Evolutionary conservation across 805 yeast genomes (phyloP), one percentile per base, ranked within the genome.

Genomic region (Candida berthetii): DNA sequence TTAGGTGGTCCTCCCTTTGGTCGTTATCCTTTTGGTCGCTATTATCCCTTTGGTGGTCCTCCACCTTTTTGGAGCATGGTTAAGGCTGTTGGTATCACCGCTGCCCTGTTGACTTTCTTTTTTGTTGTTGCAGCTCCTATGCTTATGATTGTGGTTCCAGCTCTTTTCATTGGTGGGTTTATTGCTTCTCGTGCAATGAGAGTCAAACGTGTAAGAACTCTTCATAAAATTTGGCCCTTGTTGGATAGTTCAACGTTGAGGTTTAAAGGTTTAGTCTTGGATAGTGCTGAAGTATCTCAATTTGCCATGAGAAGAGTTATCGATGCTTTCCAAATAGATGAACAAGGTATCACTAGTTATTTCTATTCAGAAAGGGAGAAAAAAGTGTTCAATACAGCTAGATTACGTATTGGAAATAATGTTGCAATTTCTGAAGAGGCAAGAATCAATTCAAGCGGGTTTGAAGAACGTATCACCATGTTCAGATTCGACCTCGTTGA

Each of bases 401-500:
- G 32, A 29, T 10, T 29, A 29, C 7, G 11, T 6, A 29, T 29
- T 29, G 32, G 32, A 29, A 15, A 50, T 37, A 38, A 50, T 6
- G 35, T 52, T 32, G 58, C 53, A 9, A 9, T 27, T 13, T 10
- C 13, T 32, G 51, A 48, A 29, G 52, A 50, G 35, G 38, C 46
- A 19, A 36, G 47, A 13, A 22, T 53, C 14, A 22, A 42, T 4
- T 36, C 39, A 13, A 11, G 31, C n/a, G 50, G 48, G 5, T 42
- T 42, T 29, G 37, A 36, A 14, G 50, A 50, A 31, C 41, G 35
- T 2, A 42, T 55, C 18, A 48, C 50, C 1, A 48, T 49, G 3
- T 16, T 50, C 20, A 45, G 55, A 1, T 51, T 41, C 28, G 55
- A 52, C 0, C 39, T 55, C 1, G 15, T 43, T 3, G 57, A 54